Conservation (phyloP, 202 grass and related monocot species). For the Sporobolus alterniflorus region DNA sequence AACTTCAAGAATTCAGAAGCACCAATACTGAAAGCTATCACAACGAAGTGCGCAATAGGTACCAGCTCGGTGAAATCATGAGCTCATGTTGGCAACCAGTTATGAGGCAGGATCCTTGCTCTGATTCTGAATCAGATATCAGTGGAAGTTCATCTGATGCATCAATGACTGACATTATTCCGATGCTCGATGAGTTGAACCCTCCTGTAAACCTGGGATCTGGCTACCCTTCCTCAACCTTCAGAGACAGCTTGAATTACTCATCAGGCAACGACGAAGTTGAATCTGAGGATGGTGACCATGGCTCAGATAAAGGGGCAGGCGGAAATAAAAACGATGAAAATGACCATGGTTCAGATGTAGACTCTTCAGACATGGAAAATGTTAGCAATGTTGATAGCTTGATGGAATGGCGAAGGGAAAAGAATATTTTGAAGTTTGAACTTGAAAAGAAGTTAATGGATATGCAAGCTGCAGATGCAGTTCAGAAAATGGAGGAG, state of each 20-base stretch:
- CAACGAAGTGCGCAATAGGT: conserved; percentile 1
- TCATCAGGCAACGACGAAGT: conserved; percentile 48
- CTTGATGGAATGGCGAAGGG: conserved; percentile 38
- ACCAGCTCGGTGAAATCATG: conserved; percentile 49
- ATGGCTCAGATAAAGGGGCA: conserved; percentile 16
- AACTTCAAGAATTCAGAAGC: conserved; percentile 16
- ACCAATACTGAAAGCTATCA: neutral
- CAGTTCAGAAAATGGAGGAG: conserved; percentile 45
- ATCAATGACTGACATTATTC: conserved; percentile 33
- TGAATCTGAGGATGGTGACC: conserved; percentile 34
- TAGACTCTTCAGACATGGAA: conserved; percentile 26
- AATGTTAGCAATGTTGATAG: conserved; percentile 28
- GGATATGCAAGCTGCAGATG: conserved; percentile 48
- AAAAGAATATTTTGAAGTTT: conserved; percentile 58
- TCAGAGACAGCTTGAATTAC: conserved; percentile 20
- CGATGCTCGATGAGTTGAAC: conserved; percentile 26
- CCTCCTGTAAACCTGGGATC: neutral
- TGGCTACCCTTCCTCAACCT: conserved; percentile 6
- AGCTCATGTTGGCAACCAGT: conserved; percentile 52
- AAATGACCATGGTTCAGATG: conserved; percentile 21
- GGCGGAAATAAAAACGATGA: conserved; percentile 37
- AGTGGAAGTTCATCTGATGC: conserved; percentile 29
- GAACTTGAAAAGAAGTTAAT: conserved; percentile 58
- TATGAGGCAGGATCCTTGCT: conserved; percentile 41
- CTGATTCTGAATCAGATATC: conserved; percentile 48